Base-by-base conservation (phyloP, 495 filamentous ascomycete species). In the Penicillium roqueforti region DNA sequence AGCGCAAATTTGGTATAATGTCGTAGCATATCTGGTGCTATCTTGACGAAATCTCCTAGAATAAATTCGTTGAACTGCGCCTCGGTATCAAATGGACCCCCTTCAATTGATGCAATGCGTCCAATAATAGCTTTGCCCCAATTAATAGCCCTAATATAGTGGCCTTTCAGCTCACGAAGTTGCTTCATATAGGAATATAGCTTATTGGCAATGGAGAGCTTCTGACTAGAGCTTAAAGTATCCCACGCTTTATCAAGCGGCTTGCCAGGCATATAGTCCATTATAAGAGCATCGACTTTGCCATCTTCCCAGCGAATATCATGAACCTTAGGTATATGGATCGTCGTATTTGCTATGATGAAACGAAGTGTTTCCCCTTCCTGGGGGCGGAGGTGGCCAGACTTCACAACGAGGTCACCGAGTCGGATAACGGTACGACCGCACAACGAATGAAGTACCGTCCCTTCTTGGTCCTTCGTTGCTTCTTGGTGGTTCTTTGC, bases 231-330 rank as follows among this genome's bases (percentile, higher is more conserved):
- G 14, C 44, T 29, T 14, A 58, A 34, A 26, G 29, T 47, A 9
- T 57, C 37, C 65, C 65, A 64, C 6, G 55, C 58, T 44, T 62
- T 40, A 36, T 68, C 55, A 6, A 64, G 65, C 48, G 31, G 36
- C 37, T 55, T 59, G 37, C 68, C 64, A 44, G 67, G 56, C 51
- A 72, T 66, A 16, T 59, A 68, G 32, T 69, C 66, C 66, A 72
- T 70, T 9, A 61, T 36, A 26, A 73, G 61, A 2, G 29, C 46
- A 3, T 41, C 29, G 3, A 60, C 48, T 55, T 53, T 54, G 0
- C 52, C 57, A 48, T 58, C 40, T 54, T 65, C 61, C 13, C 25
- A 53, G 0, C 26, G 48, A 19, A 61, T 40, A 47, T 62, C 46
- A 42, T 64, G 49, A 1, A 69, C 61, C 37, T 56, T 61, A 3